Evolutionary conservation across 2,329 filamentous ascomycete species (phyloP), one percentile per base, ranked within the genome.

Genomic region (Coniochaeta sp.): DNA sequence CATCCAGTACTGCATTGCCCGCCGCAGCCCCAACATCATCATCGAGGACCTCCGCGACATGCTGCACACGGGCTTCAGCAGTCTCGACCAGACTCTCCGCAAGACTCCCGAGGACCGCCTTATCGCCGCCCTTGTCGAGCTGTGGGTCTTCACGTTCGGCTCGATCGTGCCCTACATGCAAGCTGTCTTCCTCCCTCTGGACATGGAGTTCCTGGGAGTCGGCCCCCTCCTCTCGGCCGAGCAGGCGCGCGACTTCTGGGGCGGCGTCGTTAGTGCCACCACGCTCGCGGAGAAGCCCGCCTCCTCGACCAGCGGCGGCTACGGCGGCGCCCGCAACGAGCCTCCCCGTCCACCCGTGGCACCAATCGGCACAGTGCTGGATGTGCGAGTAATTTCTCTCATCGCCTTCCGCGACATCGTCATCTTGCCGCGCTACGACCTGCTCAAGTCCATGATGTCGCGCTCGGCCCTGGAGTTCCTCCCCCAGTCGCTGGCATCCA

Each of bases 81-180:
- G 89, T 1, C 80, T 99, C 2, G 93, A 96, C 66, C 89, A 93
- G 65, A 93, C 90, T 0, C 77, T 98, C 19, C 84, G 88, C 57
- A 85, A 85, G 54, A 87, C 91, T 0, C 82, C 91, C 0, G 93
- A 98, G 69, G 93, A 96, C 62, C 85, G 89, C 36, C 83, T 98
- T n/a, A 91, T 98, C 24, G 90, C 91, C 0, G 87, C 91, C 60
- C 80, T 99, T 0, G 93, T 97, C 2, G 91, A 96, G 70, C 87
- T 97, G 70, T 99, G 95, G 95, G 85, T 96, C 61, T 87, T 95
- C 55, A 93, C 95, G 0, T 97, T 97, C 68, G 93, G 91, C 2
- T 89, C 85, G 7, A 90, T 98, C 40, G 76, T 98, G 5, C 95
- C 95, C 0, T 98, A 96, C 70, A 87, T 99, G 67, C 93, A 98